Evolutionary conservation across 495 filamentous ascomycete genomes (phyloP), one percentile per base, ranked within the genome.

Genomic region (Penicillium psychrofluorescens): DNA sequence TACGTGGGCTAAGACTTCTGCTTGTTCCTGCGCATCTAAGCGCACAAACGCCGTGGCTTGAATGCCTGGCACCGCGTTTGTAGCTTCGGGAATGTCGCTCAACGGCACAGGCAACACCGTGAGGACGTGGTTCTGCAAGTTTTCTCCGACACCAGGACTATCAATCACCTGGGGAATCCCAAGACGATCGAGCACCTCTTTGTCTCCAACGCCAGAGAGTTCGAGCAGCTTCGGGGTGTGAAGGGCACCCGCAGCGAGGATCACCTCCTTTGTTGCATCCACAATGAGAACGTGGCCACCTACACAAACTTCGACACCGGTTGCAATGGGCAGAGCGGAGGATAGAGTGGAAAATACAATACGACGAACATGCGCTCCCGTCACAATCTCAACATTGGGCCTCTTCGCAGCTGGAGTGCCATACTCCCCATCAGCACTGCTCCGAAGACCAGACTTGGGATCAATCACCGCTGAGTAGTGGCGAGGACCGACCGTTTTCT

Each of bases 141-240:
- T 66, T 32, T 66, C 62, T 5, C 71, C 70, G 2, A 72, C 69
- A 3, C 51, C 59, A 6, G 53, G 53, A 29, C 59, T 63, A 16
- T 70, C 53, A 36, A 69, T 51, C 13, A 54, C 33, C 6, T 58
- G 37, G 8, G 61, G 49, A 45, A 70, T 72, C 0, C 31, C 47
- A 8, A 53, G 35, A 6, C 22, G 6, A 0, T 13, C 11, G 10
- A 52, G 15, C 14, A 27, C 38, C 4, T 48, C 41, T 27, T 41
- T 49, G 11, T 44, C 33, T 0, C 53, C 58, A 2, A 81, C 59
- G 0, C 77, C 77, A 0, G 75, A 79, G 0, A 77, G 53, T 48
- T 80, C 72, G 0, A 81, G 61, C 0, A 80, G 30, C 43, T 77
- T 72, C 0, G 77, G 72, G 5, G 74, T 72, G 31, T 75, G 66